Evolutionary conservation across 2,329 filamentous ascomycete genomes (phyloP).

Genomic region (Ascochyta clinopodiicola): DNA sequence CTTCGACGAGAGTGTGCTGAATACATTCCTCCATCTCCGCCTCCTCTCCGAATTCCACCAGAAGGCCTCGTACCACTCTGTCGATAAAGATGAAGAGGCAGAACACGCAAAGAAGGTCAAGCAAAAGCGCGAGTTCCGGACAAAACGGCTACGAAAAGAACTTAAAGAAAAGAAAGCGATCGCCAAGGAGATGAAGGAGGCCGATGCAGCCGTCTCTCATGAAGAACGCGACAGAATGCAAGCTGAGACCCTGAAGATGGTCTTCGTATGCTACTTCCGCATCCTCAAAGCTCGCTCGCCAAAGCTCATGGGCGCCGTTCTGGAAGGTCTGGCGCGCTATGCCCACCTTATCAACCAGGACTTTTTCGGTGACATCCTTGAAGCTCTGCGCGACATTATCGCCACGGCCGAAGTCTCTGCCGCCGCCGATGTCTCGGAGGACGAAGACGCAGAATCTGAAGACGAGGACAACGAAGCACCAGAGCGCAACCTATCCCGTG

Average conservation of each 20-base stretch:
- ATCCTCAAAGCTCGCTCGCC: constrained; percentile 84
- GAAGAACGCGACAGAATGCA: constrained; percentile 95
- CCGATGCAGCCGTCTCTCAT: constrained; percentile 87
- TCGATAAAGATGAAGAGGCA: constrained; percentile 67
- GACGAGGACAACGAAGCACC: constrained; percentile 54
- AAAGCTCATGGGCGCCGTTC: constrained; percentile 92
- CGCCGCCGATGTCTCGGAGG: constrained; percentile 53
- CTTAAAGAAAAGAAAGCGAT: constrained; percentile 85
- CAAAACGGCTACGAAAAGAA: constrained; percentile 84
- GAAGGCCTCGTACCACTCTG: constrained; percentile 78
- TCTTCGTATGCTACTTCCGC: constrained; percentile 94
- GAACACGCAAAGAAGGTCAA: constrained; percentile 66
- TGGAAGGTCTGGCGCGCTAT: constrained; percentile 93
- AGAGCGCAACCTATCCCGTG: constrained; percentile 76
- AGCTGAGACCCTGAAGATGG: constrained; percentile 91
- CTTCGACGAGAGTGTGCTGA: constrained; percentile 83
- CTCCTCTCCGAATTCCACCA: constrained; percentile 85
- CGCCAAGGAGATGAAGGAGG: constrained; percentile 91
- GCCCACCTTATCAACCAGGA: constrained; percentile 98
- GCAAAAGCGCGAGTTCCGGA: constrained; percentile 82
- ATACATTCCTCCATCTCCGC: constrained; percentile 88
- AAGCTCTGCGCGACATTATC: constrained; percentile 92
- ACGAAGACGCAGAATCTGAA: constrained; percentile 55
- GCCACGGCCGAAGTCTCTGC: constrained; percentile 67
- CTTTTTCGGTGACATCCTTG: constrained; percentile 95